Evolutionary conservation across 1,284 basidiomycete species (phyloP).

Genomic region (Mrakiaceae sp.): DNA sequence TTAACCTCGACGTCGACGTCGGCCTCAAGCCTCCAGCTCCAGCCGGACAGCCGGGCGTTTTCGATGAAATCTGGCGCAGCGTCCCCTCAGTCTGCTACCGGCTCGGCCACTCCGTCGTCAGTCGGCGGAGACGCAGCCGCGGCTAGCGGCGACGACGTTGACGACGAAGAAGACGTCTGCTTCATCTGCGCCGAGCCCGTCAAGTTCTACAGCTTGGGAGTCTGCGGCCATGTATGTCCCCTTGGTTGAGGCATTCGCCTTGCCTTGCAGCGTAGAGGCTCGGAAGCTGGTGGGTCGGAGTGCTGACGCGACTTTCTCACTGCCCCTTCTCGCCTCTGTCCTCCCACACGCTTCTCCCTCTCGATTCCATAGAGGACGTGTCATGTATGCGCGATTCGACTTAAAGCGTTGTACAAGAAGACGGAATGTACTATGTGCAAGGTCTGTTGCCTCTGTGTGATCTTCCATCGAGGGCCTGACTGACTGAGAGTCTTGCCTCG

Average conservation of each 20-base stretch:
- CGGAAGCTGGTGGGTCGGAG: too few relatives aligned
- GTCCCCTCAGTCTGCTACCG: too few relatives aligned
- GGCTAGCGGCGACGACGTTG: not conserved
- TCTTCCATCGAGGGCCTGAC: not conserved
- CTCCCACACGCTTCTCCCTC: not conserved
- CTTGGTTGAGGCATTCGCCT: not conserved
- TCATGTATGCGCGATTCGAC: slow-evolving; percentile 82
- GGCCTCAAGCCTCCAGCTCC: too few relatives aligned
- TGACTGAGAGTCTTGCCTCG: not conserved
- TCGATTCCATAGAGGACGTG: slow-evolving; percentile 47
- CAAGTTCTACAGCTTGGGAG: slow-evolving; percentile 76
- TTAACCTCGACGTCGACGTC: too few relatives aligned
- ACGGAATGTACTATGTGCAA: slow-evolving; percentile 94
- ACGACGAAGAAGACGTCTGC: slow-evolving; percentile 49
- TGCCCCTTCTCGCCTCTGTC: not conserved
- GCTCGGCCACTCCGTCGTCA: too few relatives aligned
- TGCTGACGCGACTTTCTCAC: too few relatives aligned
- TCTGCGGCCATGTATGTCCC: slow-evolving; percentile 64
- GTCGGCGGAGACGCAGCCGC: not conserved
- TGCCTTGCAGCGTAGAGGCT: too few relatives aligned
- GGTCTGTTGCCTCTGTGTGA: slow-evolving; percentile 36
- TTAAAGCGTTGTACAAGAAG: slow-evolving; percentile 88
- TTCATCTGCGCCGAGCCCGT: slow-evolving; percentile 95
- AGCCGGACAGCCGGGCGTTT: too few relatives aligned
- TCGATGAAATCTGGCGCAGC: too few relatives aligned